Percentiles rank a stretch among this genome's conserved stretches.
These are phyloP conservation scores for Chaetoscypha palmicola DNA, from an alignment of 2,329 filamentous ascomycete species.

Conservation along the genomic window DNA sequence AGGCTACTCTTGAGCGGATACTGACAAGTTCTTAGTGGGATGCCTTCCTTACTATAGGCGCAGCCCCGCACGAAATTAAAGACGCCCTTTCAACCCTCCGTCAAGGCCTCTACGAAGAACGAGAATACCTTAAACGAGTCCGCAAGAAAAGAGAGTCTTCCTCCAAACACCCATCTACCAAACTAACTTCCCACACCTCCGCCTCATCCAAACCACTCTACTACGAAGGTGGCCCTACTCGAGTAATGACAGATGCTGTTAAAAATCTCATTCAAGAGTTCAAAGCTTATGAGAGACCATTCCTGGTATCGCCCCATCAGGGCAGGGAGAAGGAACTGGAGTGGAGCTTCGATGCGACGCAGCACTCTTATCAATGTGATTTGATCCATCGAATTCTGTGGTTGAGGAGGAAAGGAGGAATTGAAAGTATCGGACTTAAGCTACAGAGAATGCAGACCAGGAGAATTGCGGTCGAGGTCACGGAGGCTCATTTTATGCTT, in stretches of 20 bases:
- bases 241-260: slow-evolving; percentile 21
- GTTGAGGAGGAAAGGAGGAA: slow-evolving; percentile 16
- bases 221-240: slow-evolving; percentile 16
- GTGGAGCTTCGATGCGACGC: slow-evolving; percentile 24
- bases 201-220: slow-evolving; percentile 13
- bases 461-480: slow-evolving; percentile 20
- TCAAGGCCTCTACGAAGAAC: slow-evolving; percentile 23
- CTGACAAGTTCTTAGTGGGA: slow-evolving; percentile 14
- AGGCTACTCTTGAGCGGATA: too few species aligned
- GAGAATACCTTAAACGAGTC: slow-evolving; percentile 20
- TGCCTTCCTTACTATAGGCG: slow-evolving; percentile 16
- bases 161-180: neutral
- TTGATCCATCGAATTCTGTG: slow-evolving; percentile 17
- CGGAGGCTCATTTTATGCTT: slow-evolving; percentile 17
- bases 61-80: slow-evolving; percentile 15
- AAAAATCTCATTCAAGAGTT: slow-evolving; percentile 24
- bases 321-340: slow-evolving; percentile 23
- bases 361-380: slow-evolving; percentile 19
- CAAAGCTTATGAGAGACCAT: slow-evolving; percentile 17
- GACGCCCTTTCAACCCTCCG: slow-evolving; percentile 19
- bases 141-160: slow-evolving; percentile 8
- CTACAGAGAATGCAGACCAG: slow-evolving; percentile 18
- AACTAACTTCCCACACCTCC: neutral
- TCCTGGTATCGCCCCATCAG: slow-evolving; percentile 14
- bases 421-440: slow-evolving; percentile 16